Evolutionary conservation across 2,329 filamentous ascomycete genomes (phyloP).

Genomic region (Beauveria brongniartii): DNA sequence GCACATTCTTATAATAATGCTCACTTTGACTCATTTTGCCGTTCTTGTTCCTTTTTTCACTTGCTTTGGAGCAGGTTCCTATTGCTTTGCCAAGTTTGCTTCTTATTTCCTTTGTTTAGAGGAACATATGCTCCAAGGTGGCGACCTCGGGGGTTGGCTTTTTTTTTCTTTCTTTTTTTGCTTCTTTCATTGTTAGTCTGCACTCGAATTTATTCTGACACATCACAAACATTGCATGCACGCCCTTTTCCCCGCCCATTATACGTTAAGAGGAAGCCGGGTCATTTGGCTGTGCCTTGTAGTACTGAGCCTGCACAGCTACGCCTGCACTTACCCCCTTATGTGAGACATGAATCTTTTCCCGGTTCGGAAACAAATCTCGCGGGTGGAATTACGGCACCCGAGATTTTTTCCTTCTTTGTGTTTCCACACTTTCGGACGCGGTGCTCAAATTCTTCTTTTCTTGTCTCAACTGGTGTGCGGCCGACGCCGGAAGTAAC

Average conservation of each 20-base stretch:
- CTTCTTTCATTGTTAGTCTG: conserved; percentile 12
- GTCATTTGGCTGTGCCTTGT: neutral
- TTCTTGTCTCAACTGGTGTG: neutral
- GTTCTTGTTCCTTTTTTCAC: neutral
- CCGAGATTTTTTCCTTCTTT: neutral
- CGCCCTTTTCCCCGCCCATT: neutral
- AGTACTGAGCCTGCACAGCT: no score
- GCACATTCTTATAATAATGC: neutral
- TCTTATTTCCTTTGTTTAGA: conserved; percentile 5
- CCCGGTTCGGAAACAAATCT: neutral
- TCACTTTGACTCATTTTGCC: neutral
- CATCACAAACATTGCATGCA: conserved; percentile 1
- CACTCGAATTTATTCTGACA: conserved; percentile 12
- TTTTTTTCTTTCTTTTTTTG: conserved; percentile 16
- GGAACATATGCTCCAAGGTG: conserved; percentile 9
- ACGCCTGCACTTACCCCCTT: neutral
- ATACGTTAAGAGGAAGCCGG: neutral
- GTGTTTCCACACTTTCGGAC: neutral
- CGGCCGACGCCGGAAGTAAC: neutral
- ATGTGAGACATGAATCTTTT: conserved; percentile 7
- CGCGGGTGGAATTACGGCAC: neutral
- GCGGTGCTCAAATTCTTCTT: neutral
- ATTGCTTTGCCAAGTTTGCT: neutral
- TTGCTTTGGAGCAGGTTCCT: neutral
- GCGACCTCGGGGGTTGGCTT: conserved; percentile 11